phyloP scores from a whole-genome alignment of 306 rosid species.

The Begonia masoniana region DNA sequence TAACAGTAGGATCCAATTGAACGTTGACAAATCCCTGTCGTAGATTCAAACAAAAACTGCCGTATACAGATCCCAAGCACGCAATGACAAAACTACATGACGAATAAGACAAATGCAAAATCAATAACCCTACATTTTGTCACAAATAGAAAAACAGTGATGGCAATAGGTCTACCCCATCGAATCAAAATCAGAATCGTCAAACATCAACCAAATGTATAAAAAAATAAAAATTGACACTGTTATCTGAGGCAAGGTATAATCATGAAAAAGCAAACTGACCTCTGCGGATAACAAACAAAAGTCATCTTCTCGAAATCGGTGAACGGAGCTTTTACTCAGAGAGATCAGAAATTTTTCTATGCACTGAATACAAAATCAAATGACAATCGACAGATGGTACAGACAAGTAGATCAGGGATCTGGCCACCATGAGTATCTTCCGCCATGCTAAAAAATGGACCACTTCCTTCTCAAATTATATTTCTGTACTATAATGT shows the following conservation, averaged over 20 bases:
- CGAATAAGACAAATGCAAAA: slow-evolving; percentile 8
- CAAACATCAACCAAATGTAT: slow-evolving; percentile 10
- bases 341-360: slow-evolving; percentile 13
- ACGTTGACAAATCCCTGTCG: slow-evolving; percentile 6
- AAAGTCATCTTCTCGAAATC: slow-evolving; percentile 32
- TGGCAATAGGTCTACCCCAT: neutral
- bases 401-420: slow-evolving; percentile 8
- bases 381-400: slow-evolving; percentile 1
- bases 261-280: neutral
- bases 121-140: slow-evolving; percentile 9
- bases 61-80: slow-evolving; percentile 11
- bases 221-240: neutral
- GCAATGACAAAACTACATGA: slow-evolving; percentile 19
- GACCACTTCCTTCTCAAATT: no score
- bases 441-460: neutral
- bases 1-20: slow-evolving; percentile 11
- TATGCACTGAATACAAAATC: slow-evolving; percentile 33
- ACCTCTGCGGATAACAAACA: slow-evolving; percentile 12
- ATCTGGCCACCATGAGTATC: slow-evolving; percentile 6
- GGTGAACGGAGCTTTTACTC: slow-evolving; percentile 12
- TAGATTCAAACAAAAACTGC: slow-evolving; percentile 13
- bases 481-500: no score
- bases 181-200: slow-evolving; percentile 8
- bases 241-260: neutral
- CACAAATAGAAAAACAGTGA: slow-evolving; percentile 1